A percentile compares a stretch with the other conserved stretches of the same genome.
Conservation (phyloP, 2,329 filamentous ascomycete species). For the Beauveria bassiana region DNA sequence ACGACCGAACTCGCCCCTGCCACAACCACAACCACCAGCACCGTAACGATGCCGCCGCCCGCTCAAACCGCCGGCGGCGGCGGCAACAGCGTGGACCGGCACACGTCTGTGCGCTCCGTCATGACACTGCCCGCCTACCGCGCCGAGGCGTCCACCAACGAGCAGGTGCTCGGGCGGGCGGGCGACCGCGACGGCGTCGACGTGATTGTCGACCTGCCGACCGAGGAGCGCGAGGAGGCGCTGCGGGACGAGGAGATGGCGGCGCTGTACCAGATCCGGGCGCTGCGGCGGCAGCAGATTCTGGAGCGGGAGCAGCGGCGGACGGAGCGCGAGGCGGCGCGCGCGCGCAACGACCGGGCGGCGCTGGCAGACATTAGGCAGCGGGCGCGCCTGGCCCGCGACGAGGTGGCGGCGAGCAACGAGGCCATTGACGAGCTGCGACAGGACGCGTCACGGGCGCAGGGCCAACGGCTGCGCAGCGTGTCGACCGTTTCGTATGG, state of each 20-base stretch:
- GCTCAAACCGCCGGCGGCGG: neutral
- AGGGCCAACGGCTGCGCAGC: conserved; percentile 54
- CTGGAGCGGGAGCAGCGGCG: conserved; percentile 73
- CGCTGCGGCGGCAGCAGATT: conserved; percentile 66
- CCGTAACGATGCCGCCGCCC: neutral
- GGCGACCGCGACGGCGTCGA: conserved; percentile 91
- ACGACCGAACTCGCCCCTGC: conserved; percentile 2
- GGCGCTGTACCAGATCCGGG: conserved; percentile 78
- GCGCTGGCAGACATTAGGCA: conserved; percentile 61
- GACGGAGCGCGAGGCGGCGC: conserved; percentile 61
- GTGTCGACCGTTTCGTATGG: conserved; percentile 72
- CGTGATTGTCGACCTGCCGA: conserved; percentile 78
- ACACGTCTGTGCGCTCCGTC: conserved; percentile 83
- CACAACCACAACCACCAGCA: neutral
- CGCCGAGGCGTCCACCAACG: conserved; percentile 60
- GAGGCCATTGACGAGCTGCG: conserved; percentile 55
- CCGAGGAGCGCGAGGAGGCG: conserved; percentile 67
- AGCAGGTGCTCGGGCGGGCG: conserved; percentile 78
- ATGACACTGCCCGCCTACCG: conserved; percentile 89
- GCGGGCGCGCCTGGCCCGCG: conserved; percentile 39
- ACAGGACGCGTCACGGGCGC: conserved; percentile 46
- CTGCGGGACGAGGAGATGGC: conserved; percentile 89
- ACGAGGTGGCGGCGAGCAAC: conserved; percentile 32
- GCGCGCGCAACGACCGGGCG: conserved; percentile 59
- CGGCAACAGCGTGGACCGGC: conserved; percentile 55